Evolutionary conservation across 371 early-diverging fungal genomes (phyloP).

Genomic region (Dichotomocladium elegans): DNA sequence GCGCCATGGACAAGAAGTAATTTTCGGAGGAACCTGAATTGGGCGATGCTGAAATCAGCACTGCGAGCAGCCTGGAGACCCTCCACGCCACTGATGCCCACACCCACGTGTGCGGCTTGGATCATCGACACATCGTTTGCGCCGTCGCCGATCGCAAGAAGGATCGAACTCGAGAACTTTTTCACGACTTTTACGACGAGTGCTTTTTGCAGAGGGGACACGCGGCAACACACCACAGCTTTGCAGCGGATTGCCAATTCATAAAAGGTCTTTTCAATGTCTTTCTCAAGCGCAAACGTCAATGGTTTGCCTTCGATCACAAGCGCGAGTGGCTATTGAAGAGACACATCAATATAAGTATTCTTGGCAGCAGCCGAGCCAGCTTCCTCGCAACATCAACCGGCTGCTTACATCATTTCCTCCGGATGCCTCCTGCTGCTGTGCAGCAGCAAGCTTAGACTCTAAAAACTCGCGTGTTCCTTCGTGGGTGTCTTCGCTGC

Average conservation of each 20-base stretch:
- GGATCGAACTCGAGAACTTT: conserved; percentile 67
- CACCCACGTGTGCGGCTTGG: conserved; percentile 93
- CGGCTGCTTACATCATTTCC: no score
- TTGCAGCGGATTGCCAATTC: conserved; percentile 79
- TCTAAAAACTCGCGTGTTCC: conserved; percentile 77
- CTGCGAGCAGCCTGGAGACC: conserved; percentile 96
- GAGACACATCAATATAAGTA: not conserved
- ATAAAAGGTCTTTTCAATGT: conserved; percentile 66
- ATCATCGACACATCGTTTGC: conserved; percentile 99
- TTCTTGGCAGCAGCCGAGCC: no score
- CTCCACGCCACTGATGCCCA: conserved; percentile 97
- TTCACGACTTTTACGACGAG: conserved; percentile 89
- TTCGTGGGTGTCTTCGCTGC: conserved; percentile 77
- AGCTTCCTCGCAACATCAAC: no score
- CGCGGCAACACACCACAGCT: conserved; percentile 91
- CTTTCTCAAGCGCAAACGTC: conserved; percentile 69
- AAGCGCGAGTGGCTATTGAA: conserved; percentile 57
- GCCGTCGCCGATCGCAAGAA: conserved; percentile 95
- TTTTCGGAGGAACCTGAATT: conserved; percentile 88
- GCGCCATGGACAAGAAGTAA: conserved; percentile 91
- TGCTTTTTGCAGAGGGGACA: conserved; percentile 93
- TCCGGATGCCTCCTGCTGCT: conserved; percentile 26
- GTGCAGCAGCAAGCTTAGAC: conserved; percentile 58
- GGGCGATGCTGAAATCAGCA: conserved; percentile 94
- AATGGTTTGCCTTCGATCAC: conserved; percentile 72